Conservation (phyloP, 2,329 filamentous ascomycete genomes). For the Aureobasidium sp. region DNA sequence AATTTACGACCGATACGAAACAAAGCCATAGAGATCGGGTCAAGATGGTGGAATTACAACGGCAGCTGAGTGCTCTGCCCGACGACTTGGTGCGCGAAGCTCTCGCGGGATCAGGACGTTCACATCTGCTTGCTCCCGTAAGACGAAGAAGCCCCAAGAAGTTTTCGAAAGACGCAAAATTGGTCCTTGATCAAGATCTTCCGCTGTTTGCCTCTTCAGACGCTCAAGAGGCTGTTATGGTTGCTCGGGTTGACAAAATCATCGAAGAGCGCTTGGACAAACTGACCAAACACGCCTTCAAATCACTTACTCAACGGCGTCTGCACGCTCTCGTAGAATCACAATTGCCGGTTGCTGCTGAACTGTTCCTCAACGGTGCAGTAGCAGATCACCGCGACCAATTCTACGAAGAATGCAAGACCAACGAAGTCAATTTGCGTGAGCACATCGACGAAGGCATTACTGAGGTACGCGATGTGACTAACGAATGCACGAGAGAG, state of each 20-base stretch:
- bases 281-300: conserved; percentile 1
- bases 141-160: not conserved
- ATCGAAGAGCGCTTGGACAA: not conserved
- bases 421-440: not conserved
- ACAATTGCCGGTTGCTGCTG: not conserved
- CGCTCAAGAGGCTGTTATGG: not conserved
- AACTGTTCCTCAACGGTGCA: not conserved
- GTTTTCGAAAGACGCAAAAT: not conserved
- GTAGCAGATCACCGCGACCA: not conserved
- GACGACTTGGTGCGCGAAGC: not conserved
- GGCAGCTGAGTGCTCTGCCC: not conserved
- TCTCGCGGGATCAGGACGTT: not conserved
- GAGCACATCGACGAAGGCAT: not conserved
- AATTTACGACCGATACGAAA: not conserved
- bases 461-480: not conserved
- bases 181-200: not conserved
- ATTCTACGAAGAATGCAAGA: conserved; percentile 4
- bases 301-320: not conserved
- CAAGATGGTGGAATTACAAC: not conserved
- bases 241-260: not conserved
- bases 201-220: not conserved
- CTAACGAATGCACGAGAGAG: not conserved
- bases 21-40: not conserved
- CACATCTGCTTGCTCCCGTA: not conserved
- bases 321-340: not conserved